Conservation (phyloP, 2,329 filamentous ascomycete species). For the Alternaria rosae region DNA sequence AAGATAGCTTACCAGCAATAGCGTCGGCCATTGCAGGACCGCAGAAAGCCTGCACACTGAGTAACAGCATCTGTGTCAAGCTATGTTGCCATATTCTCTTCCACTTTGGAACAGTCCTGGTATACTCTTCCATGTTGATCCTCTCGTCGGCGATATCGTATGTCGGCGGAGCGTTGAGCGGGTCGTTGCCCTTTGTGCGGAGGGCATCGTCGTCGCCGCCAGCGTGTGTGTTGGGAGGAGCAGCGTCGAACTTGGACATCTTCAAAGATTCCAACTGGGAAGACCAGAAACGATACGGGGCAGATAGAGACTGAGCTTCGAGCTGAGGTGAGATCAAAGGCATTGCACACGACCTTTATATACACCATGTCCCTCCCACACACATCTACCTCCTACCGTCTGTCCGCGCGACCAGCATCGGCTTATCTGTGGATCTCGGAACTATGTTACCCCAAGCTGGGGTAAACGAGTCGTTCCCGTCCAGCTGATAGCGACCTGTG, state of each 20-base stretch:
- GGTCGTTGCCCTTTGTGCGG: constrained; percentile 35
- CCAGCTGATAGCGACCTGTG: constrained; percentile 23
- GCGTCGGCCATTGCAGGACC: constrained; percentile 43
- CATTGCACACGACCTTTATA: constrained; percentile 25
- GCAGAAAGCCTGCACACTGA: constrained; percentile 56
- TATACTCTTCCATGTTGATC: constrained; percentile 50
- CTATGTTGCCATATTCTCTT: constrained; percentile 57
- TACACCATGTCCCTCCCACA: neutral
- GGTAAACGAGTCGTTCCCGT: constrained; percentile 23
- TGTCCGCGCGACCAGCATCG: constrained; percentile 4
- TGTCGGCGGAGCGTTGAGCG: constrained; percentile 27
- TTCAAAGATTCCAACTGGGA: neutral
- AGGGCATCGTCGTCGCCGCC: constrained; percentile 41
- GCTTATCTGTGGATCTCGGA: constrained; percentile 31
- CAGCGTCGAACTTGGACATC: constrained; percentile 42
- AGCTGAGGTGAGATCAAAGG: constrained; percentile 4
- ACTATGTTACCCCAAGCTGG: constrained; percentile 31
- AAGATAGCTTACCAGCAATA: constrained; percentile 30
- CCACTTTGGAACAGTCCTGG: constrained; percentile 49
- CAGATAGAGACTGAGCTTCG: constrained; percentile 2
- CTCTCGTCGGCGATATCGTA: constrained; percentile 33
- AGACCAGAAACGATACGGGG: neutral
- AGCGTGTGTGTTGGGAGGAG: constrained; percentile 44
- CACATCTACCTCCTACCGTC: constrained; percentile 9
- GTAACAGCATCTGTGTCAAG: constrained; percentile 59